These are phyloP conservation scores for Anacardium occidentale DNA, from an alignment of 345 rosid species.

Conservation along the genomic window DNA sequence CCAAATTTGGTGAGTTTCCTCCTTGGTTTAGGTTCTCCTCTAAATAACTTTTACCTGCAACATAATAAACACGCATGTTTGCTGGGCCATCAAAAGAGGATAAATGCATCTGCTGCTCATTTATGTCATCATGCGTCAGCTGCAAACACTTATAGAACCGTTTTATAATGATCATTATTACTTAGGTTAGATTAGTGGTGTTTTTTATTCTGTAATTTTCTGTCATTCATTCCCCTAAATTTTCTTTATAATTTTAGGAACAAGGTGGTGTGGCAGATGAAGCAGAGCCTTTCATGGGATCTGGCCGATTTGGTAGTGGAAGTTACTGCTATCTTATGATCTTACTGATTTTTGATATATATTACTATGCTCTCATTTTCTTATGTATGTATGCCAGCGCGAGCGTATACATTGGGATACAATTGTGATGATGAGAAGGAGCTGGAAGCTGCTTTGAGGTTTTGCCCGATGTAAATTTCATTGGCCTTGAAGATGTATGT, in stretches of 20 bases:
- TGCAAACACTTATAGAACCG: background rate
- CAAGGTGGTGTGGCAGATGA: constrained; percentile 54
- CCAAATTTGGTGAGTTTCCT: background rate
- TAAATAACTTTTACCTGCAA: background rate
- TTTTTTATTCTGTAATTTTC: background rate
- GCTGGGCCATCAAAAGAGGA: too few species aligned
- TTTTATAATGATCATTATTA: background rate
- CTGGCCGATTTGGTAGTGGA: constrained; percentile 76
- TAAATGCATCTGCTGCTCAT: background rate
- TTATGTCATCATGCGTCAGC: background rate
- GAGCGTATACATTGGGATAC: constrained; percentile 83
- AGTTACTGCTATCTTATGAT: background rate
- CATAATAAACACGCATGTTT: background rate
- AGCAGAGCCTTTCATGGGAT: constrained; percentile 86
- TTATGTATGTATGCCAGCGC: constrained; percentile 37
- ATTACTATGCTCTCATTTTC: constrained; percentile 3
- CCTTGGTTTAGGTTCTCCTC: background rate
- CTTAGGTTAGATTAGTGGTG: background rate
- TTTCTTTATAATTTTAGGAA: constrained; percentile 38
- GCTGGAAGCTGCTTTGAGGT: constrained; percentile 76
- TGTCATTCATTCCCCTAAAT: background rate
- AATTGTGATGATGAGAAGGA: constrained; percentile 81
- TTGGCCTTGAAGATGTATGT: constrained; percentile 9
- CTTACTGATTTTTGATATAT: background rate
- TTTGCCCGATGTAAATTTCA: constrained; percentile 52